A percentile compares a stretch with the other conserved stretches of the same genome.
Conservation (phyloP, 2,329 filamentous ascomycete species). For the Talaromyces sp. region DNA sequence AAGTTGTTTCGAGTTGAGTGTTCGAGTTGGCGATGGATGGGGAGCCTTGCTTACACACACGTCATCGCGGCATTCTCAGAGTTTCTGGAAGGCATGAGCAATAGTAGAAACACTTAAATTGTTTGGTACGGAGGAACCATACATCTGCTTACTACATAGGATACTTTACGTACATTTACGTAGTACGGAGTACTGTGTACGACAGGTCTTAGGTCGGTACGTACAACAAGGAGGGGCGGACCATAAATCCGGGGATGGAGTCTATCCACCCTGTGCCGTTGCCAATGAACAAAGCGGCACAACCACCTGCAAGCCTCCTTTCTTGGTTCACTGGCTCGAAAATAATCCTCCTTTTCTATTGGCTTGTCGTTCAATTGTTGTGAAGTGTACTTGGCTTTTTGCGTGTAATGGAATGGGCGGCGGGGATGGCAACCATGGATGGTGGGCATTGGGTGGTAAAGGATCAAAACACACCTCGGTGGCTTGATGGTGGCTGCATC, state of each 20-base stretch:
- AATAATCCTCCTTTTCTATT: not conserved
- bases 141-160: not conserved
- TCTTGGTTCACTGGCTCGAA: not conserved
- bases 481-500: constrained; percentile 19
- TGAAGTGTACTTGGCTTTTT: not conserved
- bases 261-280: not conserved
- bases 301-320: constrained; percentile 2
- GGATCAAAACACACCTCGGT: constrained; percentile 10
- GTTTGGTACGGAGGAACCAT: not conserved
- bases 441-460: not conserved
- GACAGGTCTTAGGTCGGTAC: too few species aligned
- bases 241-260: constrained; percentile 14
- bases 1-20: not conserved
- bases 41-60: constrained; percentile 10
- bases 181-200: too few species aligned
- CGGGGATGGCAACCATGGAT: not conserved
- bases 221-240: not conserved
- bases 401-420: not conserved
- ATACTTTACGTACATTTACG: not conserved
- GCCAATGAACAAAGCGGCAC: constrained; percentile 6
- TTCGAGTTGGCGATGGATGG: not conserved
- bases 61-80: not conserved
- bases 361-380: not conserved
- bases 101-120: not conserved
- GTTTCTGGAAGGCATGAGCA: constrained; percentile 11